Conservation (phyloP, 495 filamentous ascomycete genomes). For the Cladorrhinum samala region DNA sequence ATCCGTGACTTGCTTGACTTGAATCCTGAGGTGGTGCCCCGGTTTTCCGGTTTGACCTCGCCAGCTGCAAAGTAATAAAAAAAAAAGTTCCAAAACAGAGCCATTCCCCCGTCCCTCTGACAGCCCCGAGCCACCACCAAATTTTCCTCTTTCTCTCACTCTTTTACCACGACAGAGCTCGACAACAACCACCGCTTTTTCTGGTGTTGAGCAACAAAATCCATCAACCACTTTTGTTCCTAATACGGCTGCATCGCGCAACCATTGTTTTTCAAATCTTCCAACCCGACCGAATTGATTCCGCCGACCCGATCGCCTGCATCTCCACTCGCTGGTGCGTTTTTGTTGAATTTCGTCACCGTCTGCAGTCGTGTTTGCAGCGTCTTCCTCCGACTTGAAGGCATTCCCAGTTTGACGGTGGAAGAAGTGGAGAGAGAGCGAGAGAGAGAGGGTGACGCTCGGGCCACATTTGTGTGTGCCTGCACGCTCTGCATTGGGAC, state of each 20-base stretch:
- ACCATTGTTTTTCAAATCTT: slow-evolving; percentile 18
- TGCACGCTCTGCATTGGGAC: no score
- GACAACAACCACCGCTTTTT: slow-evolving; percentile 45
- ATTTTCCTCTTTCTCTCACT: slow-evolving; percentile 43
- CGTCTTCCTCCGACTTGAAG: slow-evolving; percentile 28
- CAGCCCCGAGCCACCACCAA: slow-evolving; percentile 30
- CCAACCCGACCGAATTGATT: slow-evolving; percentile 27
- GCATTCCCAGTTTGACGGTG: slow-evolving; percentile 33
- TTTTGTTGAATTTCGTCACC: slow-evolving; percentile 19
- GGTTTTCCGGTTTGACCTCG: slow-evolving; percentile 35
- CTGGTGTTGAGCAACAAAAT: slow-evolving; percentile 33
- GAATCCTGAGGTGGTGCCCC: slow-evolving; percentile 34
- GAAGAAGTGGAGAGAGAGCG: not conserved
- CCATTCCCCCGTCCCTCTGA: slow-evolving; percentile 39
- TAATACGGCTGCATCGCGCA: slow-evolving; percentile 24
- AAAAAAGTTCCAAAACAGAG: slow-evolving; percentile 33
- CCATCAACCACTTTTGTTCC: slow-evolving; percentile 35
- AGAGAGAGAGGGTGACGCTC: slow-evolving; percentile 6
- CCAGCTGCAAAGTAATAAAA: slow-evolving; percentile 35
- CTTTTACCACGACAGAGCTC: slow-evolving; percentile 24
- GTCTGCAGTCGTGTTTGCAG: slow-evolving; percentile 15
- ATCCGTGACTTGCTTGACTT: slow-evolving; percentile 27
- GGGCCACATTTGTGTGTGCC: slow-evolving; percentile 8
- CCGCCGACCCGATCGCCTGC: slow-evolving; percentile 11
- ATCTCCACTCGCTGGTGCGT: slow-evolving; percentile 9